These are phyloP conservation scores for Corylus americana DNA, from an alignment of 306 rosid genomes.

Conservation along the genomic window DNA sequence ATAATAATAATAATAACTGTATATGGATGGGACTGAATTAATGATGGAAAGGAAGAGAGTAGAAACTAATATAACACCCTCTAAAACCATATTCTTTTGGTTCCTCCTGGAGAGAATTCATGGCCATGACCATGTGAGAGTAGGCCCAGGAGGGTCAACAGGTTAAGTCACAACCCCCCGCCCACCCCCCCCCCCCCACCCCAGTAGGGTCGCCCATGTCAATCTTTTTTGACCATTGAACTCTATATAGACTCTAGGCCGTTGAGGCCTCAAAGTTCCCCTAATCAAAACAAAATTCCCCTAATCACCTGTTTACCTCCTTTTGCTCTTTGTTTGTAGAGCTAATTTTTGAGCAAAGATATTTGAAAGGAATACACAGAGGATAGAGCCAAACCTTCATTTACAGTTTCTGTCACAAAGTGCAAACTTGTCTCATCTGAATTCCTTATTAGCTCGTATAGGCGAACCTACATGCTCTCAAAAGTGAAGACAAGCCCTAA, in stretches of 20 bases:
- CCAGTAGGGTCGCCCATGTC: neutral
- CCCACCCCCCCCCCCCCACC: too few relatives aligned
- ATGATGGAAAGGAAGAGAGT: neutral
- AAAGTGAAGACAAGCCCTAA: slow-evolving; percentile 30
- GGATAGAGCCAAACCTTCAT: slow-evolving; percentile 52
- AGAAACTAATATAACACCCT: neutral
- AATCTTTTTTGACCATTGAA: neutral
- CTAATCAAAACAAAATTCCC: slow-evolving; percentile 2
- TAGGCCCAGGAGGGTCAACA: neutral
- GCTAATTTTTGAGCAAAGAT: neutral
- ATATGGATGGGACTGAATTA: neutral
- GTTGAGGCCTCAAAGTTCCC: neutral
- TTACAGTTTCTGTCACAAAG: slow-evolving; percentile 60
- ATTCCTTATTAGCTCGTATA: slow-evolving; percentile 55
- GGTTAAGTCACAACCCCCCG: too few relatives aligned
- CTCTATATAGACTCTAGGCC: neutral
- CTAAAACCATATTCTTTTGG: neutral
- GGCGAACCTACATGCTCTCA: slow-evolving; percentile 61
- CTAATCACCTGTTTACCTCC: neutral
- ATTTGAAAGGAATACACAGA: slow-evolving; percentile 21
- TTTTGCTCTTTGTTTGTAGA: slow-evolving; percentile 10
- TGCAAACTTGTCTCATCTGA: slow-evolving; percentile 41
- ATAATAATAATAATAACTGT: neutral
- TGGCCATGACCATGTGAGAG: neutral
- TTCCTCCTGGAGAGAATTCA: neutral